phyloP scores from a whole-genome alignment of 2,329 filamentous ascomycete species.

The Hysterium pulicare region DNA sequence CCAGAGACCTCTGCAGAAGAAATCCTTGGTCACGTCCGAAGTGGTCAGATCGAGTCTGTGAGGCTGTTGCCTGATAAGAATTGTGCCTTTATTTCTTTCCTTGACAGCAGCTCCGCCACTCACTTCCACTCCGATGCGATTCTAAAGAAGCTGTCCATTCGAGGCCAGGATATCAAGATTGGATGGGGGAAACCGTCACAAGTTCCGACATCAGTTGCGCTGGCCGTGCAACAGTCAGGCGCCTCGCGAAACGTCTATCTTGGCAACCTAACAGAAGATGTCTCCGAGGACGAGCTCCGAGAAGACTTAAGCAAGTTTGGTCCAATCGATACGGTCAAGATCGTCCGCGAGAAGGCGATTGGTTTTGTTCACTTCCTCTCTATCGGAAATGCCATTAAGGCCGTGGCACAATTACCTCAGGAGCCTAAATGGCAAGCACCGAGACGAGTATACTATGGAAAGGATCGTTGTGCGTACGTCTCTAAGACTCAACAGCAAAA shows the following conservation, averaged over 20 bases:
- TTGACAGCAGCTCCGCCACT: constrained; percentile 94
- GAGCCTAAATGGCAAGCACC: constrained; percentile 96
- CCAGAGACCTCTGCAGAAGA: constrained; percentile 95
- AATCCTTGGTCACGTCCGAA: constrained; percentile 91
- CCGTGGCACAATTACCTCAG: constrained; percentile 91
- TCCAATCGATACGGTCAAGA: constrained; percentile 93
- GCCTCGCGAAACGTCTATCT: constrained; percentile 97
- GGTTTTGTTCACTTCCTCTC: constrained; percentile 97
- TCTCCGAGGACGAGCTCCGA: constrained; percentile 84
- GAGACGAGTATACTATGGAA: constrained; percentile 95
- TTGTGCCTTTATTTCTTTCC: constrained; percentile 98
- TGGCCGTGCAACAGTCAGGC: constrained; percentile 95
- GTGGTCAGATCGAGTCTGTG: constrained; percentile 98
- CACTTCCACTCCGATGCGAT: constrained; percentile 99
- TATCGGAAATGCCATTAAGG: constrained; percentile 97
- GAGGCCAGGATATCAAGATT: constrained; percentile 98
- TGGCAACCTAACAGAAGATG: constrained; percentile 86
- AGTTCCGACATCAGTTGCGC: constrained; percentile 93
- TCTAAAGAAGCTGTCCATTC: constrained; percentile 98
- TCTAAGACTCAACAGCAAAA: constrained; percentile 99
- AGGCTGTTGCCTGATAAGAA: constrained; percentile 97
- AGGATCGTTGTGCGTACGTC: constrained; percentile 96
- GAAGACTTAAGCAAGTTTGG: constrained; percentile 97
- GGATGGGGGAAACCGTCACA: constrained; percentile 99
- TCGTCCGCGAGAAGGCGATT: constrained; percentile 96